A percentile compares a stretch with the other conserved stretches of the same genome.
Conservation (phyloP, 768 basidiomycete genomes). For the Artomyces pyxidatus region DNA sequence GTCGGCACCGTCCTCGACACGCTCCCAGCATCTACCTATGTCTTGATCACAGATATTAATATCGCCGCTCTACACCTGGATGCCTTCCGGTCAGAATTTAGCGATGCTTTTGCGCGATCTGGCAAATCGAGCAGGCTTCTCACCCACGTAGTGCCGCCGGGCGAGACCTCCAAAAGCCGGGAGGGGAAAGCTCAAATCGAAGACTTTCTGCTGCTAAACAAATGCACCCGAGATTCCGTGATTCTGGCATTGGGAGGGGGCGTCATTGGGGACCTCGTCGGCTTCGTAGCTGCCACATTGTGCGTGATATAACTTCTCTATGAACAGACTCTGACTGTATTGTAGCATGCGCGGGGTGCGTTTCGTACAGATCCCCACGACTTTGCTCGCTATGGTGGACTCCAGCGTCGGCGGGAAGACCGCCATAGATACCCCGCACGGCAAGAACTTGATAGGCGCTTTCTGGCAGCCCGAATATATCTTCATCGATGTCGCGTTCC, state of each 20-base stretch:
- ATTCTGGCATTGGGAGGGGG: slow-evolving; percentile 93
- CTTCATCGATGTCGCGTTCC: slow-evolving; percentile 95
- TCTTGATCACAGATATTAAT: slow-evolving; percentile 88
- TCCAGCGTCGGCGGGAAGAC: slow-evolving; percentile 97
- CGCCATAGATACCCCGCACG: slow-evolving; percentile 96
- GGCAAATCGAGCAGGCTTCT: slow-evolving; percentile 52
- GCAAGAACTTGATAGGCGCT: slow-evolving; percentile 96
- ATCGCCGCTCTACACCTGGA: slow-evolving; percentile 75
- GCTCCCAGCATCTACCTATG: slow-evolving; percentile 78
- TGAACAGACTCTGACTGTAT: background rate
- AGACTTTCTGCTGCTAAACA: slow-evolving; percentile 81
- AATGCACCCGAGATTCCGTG: slow-evolving; percentile 90
- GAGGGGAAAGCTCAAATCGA: slow-evolving; percentile 90
- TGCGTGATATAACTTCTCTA: slow-evolving; percentile 33
- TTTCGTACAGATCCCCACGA: slow-evolving; percentile 94
- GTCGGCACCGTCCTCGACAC: slow-evolving; percentile 59
- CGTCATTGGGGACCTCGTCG: slow-evolving; percentile 93
- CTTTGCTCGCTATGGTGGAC: slow-evolving; percentile 97
- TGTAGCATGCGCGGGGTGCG: slow-evolving; percentile 93
- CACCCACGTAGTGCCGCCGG: slow-evolving; percentile 73
- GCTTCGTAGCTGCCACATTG: slow-evolving; percentile 97
- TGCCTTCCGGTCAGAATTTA: slow-evolving; percentile 61
- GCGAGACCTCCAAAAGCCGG: slow-evolving; percentile 88
- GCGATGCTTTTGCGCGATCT: slow-evolving; percentile 26
- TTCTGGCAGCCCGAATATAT: slow-evolving; percentile 98